Evolutionary conservation across 176 grass and related monocot genomes (phyloP).

Genomic region (Rhynchospora pubera): DNA sequence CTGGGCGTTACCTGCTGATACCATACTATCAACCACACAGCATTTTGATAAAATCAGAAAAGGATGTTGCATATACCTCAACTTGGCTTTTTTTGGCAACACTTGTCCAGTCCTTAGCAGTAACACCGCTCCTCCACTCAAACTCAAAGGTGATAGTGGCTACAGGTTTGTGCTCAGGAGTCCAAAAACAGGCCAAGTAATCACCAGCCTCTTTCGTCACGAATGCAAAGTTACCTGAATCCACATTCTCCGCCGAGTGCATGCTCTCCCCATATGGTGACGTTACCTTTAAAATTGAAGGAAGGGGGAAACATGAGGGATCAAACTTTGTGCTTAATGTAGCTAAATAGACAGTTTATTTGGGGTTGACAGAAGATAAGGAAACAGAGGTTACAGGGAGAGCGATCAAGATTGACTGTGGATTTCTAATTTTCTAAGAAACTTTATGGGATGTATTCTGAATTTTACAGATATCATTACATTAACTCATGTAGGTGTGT

Average conservation of each 20-base stretch:
- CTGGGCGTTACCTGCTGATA: not conserved
- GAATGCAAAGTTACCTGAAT: constrained; percentile 82
- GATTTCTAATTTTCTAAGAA: not conserved
- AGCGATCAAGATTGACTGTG: not conserved
- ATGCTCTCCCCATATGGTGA: constrained; percentile 95
- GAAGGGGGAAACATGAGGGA: not conserved
- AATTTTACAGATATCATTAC: not conserved
- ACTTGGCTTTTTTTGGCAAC: constrained; percentile 94
- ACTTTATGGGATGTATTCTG: not conserved
- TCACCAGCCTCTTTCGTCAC: constrained; percentile 67
- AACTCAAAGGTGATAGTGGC: constrained; percentile 61
- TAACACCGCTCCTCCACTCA: constrained; percentile 82
- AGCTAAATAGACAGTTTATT: not conserved
- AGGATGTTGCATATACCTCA: constrained; percentile 39
- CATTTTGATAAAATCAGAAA: not conserved
- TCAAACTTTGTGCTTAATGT: not conserved
- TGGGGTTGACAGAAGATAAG: not conserved
- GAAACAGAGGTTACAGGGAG: not conserved
- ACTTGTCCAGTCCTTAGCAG: constrained; percentile 78
- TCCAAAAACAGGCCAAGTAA: constrained; percentile 94
- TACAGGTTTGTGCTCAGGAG: constrained; percentile 57
- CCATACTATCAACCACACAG: not conserved
- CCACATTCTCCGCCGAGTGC: constrained; percentile 78
- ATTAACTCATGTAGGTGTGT: not conserved
- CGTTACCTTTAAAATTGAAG: constrained; percentile 46